These are phyloP conservation scores for Pseudopediastrum boryanum DNA, from an alignment of 139 green algal genomes.

Conservation along the genomic window DNA sequence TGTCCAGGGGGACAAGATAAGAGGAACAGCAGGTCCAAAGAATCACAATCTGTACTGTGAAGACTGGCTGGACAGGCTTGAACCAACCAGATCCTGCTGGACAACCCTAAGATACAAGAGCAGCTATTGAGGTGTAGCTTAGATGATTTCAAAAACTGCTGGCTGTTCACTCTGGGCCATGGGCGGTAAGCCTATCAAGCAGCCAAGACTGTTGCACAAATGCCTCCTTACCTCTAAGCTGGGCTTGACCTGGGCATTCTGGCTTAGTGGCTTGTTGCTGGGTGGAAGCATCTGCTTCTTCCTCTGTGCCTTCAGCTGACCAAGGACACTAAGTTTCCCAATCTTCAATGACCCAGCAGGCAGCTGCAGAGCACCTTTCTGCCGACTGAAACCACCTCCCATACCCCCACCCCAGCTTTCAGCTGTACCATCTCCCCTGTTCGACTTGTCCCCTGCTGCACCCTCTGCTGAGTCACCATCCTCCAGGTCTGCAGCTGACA, in stretches of 20 bases:
- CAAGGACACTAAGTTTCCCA: slow-evolving; percentile 11
- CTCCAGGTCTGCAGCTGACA: slow-evolving; percentile 1
- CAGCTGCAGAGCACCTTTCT: neutral
- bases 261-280: slow-evolving; percentile 5
- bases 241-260: slow-evolving; percentile 12
- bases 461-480: neutral
- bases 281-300: neutral
- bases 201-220: too few species aligned
- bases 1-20: too few species aligned
- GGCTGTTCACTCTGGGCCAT: too few species aligned
- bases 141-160: too few species aligned
- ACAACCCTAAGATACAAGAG: too few species aligned
- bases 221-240: slow-evolving; percentile 6
- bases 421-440: neutral
- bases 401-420: neutral
- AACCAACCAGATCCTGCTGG: too few species aligned
- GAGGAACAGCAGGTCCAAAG: too few species aligned
- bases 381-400: neutral
- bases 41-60: too few species aligned
- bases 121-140: too few species aligned
- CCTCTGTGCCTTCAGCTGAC: slow-evolving; percentile 10
- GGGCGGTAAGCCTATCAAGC: too few species aligned
- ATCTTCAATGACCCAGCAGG: neutral
- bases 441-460: neutral
- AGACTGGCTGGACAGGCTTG: too few species aligned